These are phyloP conservation scores for Diutina rugosa DNA, from an alignment of 1,139 yeast species.

Conservation along the genomic window DNA sequence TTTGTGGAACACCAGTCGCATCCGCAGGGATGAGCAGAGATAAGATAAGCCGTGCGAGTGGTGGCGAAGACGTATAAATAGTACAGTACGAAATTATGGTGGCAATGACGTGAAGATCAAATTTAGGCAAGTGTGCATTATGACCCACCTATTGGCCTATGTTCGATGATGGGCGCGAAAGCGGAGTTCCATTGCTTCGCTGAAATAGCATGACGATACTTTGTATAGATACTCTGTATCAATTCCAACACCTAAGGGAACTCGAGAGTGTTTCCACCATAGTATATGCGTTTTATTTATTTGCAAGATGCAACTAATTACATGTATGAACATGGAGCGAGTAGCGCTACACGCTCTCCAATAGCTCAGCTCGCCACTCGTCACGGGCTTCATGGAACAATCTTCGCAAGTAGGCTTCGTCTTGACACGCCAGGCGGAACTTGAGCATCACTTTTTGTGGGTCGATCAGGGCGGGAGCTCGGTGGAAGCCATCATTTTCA, in stretches of 20 bases:
- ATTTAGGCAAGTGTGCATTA: no score
- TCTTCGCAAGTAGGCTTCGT: conserved; percentile 29
- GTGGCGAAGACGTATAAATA: no score
- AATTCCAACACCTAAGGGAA: no score
- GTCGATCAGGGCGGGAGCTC: conserved; percentile 15
- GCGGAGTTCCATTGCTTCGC: no score
- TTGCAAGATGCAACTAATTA: neutral
- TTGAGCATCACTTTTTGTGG: conserved; percentile 64
- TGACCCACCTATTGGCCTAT: no score
- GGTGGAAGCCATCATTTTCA: conserved; percentile 18
- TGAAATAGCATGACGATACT: no score
- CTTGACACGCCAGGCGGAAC: conserved; percentile 51
- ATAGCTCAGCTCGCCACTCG: conserved; percentile 14
- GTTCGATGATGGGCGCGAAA: no score
- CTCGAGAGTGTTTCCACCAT: no score
- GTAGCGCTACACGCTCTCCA: neutral
- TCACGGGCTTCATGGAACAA: conserved; percentile 49
- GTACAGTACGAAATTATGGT: neutral
- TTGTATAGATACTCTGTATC: no score
- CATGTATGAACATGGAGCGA: neutral
- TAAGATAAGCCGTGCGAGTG: neutral
- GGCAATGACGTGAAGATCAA: neutral
- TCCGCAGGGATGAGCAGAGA: neutral
- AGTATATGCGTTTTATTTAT: no score
- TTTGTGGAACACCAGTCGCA: neutral